phyloP scores from a whole-genome alignment of 345 rosid genomes.

The Carallia brachiata region DNA sequence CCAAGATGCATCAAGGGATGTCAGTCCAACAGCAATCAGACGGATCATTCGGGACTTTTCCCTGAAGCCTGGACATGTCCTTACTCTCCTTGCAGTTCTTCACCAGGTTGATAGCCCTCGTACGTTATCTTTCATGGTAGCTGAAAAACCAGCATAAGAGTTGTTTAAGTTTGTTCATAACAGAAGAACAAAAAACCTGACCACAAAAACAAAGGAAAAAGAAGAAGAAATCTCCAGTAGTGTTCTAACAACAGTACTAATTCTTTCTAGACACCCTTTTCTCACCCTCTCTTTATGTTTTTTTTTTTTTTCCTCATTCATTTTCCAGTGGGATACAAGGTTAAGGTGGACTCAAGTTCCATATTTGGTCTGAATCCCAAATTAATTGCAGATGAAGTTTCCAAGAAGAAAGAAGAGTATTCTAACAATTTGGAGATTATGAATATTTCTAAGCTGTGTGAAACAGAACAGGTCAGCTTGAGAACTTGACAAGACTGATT shows the following conservation, averaged over 20 bases:
- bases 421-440: constrained; percentile 31
- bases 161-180: no score
- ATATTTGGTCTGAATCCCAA: constrained; percentile 41
- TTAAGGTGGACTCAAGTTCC: constrained; percentile 45
- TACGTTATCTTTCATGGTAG: constrained; percentile 44
- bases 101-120: constrained; percentile 67
- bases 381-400: constrained; percentile 40
- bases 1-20: constrained; percentile 43
- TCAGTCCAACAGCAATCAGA: constrained; percentile 29
- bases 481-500: background rate
- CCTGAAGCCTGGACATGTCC: constrained; percentile 45
- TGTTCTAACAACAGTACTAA: no score
- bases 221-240: no score
- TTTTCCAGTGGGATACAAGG: constrained; percentile 51
- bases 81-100: constrained; percentile 41
- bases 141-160: constrained; percentile 36
- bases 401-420: constrained; percentile 43
- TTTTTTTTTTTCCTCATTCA: background rate
- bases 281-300: background rate
- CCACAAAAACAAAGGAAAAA: background rate
- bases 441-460: constrained; percentile 27
- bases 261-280: background rate
- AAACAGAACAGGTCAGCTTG: constrained; percentile 36
- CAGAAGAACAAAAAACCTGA: no score
- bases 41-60: constrained; percentile 31